Base-by-base conservation (phyloP, 2,329 filamentous ascomycete species). In the Colletotrichum theobromicola region DNA sequence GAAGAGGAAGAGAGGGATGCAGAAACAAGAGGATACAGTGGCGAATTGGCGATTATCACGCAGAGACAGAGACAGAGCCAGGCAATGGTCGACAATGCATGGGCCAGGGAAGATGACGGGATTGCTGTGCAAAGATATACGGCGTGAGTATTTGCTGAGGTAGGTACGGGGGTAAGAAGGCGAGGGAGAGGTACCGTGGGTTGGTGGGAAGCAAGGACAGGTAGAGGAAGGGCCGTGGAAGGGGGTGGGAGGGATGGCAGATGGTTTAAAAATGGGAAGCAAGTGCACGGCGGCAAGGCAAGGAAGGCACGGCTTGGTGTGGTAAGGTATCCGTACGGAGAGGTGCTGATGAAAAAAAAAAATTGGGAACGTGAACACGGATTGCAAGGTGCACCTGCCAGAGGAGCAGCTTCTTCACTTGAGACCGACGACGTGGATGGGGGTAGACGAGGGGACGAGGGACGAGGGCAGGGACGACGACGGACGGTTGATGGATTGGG, bases 41-140 rank as follows among this genome's bases (percentile, higher is more conserved):
- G 68, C 72, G 63, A 72, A 37, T 62, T 58, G 67, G 34, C 21
- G 57, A 72, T 62, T 66, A 67, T 62, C 62, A 67, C 26, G 66
- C 55, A 72, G 42, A 67, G 60, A 32, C 68, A 60, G 50, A 50
- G 42, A 72, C 68, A 67, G 57, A 67, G 60, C 46, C 68, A 60
- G 50, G 50, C 68, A 71, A 32, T 71, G 66, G 72, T 74, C 68
- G 62, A 72, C 62, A 67, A 66, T 67, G 72, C 72, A 72, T 62
- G 72, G 68, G 46, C 62, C 72, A 63, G 62, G 68, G 57, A 46
- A 37, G 46, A 32, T 68, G 66, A 37, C 35, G 46, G 66, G 30
- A 28, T 32, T 15, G n/a, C 28, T 30, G 26, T 58, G 50, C 26
- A 28, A 32, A 24, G 66, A 58, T 62, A 58, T 71, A 57, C 26